Conservation (phyloP, 2,329 filamentous ascomycete genomes). For the Pseudogymnoascus sp. region DNA sequence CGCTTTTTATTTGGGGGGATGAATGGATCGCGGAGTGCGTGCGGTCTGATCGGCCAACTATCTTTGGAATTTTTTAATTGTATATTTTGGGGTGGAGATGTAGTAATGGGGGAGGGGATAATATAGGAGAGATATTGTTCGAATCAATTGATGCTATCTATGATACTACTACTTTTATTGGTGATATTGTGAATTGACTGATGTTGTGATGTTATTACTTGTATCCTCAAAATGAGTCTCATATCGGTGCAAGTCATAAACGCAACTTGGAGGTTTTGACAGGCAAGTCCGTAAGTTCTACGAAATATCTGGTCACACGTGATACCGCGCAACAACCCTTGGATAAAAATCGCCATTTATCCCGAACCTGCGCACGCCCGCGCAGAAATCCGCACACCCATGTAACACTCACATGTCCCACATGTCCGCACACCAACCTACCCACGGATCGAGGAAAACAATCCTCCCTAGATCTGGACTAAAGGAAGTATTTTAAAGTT, state of each 20-base stretch:
- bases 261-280: not conserved
- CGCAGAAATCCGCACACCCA: not conserved
- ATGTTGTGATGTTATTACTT: not conserved
- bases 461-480: not conserved
- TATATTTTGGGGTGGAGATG: not conserved
- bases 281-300: not conserved
- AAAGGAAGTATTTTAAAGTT: not conserved
- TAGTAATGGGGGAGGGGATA: not conserved
- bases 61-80: not conserved
- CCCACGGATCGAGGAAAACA: not conserved
- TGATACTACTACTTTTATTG: not conserved
- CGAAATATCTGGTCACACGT: not conserved
- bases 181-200: not conserved
- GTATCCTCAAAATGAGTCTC: no score
- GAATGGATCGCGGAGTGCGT: not conserved
- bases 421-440: not conserved
- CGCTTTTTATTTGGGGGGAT: not conserved
- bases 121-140: not conserved
- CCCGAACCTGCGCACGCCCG: not conserved
- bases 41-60: conserved; percentile 8
- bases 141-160: not conserved
- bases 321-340: not conserved
- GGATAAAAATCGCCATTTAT: not conserved
- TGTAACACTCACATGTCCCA: not conserved
- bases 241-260: not conserved